phyloP scores from a whole-genome alignment of 2,329 filamentous ascomycete species.

The Fusarium sp. region DNA sequence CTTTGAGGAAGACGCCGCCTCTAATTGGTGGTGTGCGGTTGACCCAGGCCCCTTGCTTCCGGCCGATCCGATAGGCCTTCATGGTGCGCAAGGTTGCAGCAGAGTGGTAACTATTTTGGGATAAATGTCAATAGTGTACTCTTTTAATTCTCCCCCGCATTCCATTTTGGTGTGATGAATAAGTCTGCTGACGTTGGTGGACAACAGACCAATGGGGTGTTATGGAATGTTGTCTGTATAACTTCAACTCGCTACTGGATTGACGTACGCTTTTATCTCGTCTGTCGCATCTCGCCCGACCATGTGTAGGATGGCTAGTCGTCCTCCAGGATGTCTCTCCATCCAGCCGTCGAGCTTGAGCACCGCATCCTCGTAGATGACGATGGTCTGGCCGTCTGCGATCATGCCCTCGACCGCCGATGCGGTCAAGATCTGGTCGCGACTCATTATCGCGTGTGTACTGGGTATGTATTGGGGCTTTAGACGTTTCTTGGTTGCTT shows the following conservation, averaged over 20 bases:
- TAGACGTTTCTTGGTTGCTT: too few species aligned
- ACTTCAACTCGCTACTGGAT: slow-evolving; percentile 5
- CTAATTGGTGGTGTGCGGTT: slow-evolving; percentile 70
- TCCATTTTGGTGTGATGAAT: background rate
- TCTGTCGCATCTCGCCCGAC: slow-evolving; percentile 53
- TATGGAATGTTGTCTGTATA: slow-evolving; percentile 8
- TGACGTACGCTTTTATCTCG: slow-evolving; percentile 50
- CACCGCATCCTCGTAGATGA: slow-evolving; percentile 66
- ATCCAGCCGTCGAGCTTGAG: slow-evolving; percentile 69
- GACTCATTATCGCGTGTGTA: slow-evolving; percentile 45
- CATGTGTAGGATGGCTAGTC: slow-evolving; percentile 68
- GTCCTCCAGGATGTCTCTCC: slow-evolving; percentile 67
- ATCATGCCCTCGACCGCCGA: slow-evolving; percentile 63
- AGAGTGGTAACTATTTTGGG: slow-evolving; percentile 64
- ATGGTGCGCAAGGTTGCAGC: slow-evolving; percentile 64
- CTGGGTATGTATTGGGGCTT: too few species aligned
- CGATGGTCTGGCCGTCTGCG: slow-evolving; percentile 64
- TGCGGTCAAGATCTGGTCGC: slow-evolving; percentile 57
- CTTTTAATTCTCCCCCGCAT: slow-evolving; percentile 8
- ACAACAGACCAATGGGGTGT: slow-evolving; percentile 28
- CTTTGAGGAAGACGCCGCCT: slow-evolving; percentile 55
- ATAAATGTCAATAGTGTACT: slow-evolving; percentile 34
- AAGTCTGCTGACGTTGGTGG: background rate
- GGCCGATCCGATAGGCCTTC: slow-evolving; percentile 70
- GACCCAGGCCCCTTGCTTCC: slow-evolving; percentile 65